Percentiles rank a stretch among this genome's conserved stretches.
Evolutionary conservation across 2,329 filamentous ascomycete species (phyloP).

Genomic region (Aspergillus amoenus): DNA sequence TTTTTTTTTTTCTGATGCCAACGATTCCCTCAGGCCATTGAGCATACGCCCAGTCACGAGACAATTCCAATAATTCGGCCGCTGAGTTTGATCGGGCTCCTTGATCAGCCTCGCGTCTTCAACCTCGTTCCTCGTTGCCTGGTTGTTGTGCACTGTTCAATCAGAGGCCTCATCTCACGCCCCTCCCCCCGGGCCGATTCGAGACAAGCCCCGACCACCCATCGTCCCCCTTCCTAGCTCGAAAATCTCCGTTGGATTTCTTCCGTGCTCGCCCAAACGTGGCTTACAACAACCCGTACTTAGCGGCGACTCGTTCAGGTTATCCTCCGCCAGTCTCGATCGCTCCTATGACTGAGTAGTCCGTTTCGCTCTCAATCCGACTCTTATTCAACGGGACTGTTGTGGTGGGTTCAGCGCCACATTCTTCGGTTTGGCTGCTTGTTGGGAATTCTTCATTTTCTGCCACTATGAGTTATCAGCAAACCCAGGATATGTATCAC

Average conservation of each 20-base stretch:
- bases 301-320: neutral
- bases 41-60: slow-evolving; percentile 21
- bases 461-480: slow-evolving; percentile 39
- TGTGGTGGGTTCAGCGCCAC: slow-evolving; percentile 32
- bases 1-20: slow-evolving; percentile 10
- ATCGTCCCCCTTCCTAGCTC: slow-evolving; percentile 3
- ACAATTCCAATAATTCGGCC: slow-evolving; percentile 13
- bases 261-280: slow-evolving; percentile 2
- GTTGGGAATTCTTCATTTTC: slow-evolving; percentile 24
- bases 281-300: slow-evolving; percentile 1
- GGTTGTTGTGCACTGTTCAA: slow-evolving; percentile 13
- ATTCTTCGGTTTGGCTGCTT: slow-evolving; percentile 29
- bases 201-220: slow-evolving; percentile 10
- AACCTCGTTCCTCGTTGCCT: slow-evolving; percentile 5
- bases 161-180: slow-evolving; percentile 14
- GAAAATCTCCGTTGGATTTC: slow-evolving; percentile 10
- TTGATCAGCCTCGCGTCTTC: slow-evolving; percentile 5
- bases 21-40: slow-evolving; percentile 16
- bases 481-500: slow-evolving; percentile 59
- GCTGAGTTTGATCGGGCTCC: slow-evolving; percentile 17
- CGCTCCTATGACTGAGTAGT: slow-evolving; percentile 36
- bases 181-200: slow-evolving; percentile 9
- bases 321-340: slow-evolving; percentile 17
- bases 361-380: slow-evolving; percentile 19
- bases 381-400: slow-evolving; percentile 22